phyloP scores from a whole-genome alignment of 176 grass and related monocot species.

The Puccinellia tenuiflora region DNA sequence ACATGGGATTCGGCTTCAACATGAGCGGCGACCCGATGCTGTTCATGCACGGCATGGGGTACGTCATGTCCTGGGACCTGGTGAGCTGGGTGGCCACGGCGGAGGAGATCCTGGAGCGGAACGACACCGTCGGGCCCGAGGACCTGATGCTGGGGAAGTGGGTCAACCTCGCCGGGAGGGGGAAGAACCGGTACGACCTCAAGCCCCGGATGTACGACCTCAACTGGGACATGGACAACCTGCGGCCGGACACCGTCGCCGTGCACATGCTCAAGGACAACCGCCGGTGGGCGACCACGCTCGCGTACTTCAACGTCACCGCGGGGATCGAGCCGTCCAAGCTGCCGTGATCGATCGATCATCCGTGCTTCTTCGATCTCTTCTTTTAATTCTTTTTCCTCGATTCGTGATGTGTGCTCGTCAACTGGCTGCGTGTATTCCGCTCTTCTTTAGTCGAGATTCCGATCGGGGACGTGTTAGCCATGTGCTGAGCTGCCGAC shows the following conservation, averaged over 20 bases:
- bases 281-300: conserved; percentile 41
- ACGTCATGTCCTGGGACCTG: conserved; percentile 73
- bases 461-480: not conserved
- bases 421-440: not conserved
- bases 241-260: conserved; percentile 57
- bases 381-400: not conserved
- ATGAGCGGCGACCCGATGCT: conserved; percentile 39
- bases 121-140: conserved; percentile 49
- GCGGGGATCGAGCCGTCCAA: conserved; percentile 22
- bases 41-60: conserved; percentile 94
- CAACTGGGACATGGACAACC: conserved; percentile 45
- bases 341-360: conserved; percentile 7
- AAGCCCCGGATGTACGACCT: conserved; percentile 79
- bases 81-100: conserved; percentile 47
- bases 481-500: not conserved
- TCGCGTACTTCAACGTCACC: conserved; percentile 75
- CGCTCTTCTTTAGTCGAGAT: not conserved
- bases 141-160: conserved; percentile 62
- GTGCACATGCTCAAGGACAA: conserved; percentile 76
- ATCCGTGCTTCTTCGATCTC: not conserved
- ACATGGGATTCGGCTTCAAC: conserved; percentile 54
- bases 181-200: conserved; percentile 51
- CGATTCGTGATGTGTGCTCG: not conserved
- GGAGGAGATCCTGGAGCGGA: conserved; percentile 27
- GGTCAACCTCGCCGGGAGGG: conserved; percentile 47